phyloP scores from a whole-genome alignment of 371 early-diverging fungal genomes.

The Mucor velutinosus region DNA sequence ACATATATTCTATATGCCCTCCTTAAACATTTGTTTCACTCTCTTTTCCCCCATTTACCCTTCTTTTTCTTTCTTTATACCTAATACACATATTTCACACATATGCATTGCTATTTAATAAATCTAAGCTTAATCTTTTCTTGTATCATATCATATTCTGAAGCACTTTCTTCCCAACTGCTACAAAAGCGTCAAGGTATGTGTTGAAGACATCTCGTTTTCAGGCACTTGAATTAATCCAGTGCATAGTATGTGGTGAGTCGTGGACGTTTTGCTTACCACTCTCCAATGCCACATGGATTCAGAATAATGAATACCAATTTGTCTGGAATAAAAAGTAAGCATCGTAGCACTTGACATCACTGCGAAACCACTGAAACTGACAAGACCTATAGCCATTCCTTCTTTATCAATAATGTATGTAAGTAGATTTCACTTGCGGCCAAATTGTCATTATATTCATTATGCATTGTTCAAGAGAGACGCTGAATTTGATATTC shows the following conservation, averaged over 20 bases:
- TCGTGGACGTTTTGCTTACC: slow-evolving; percentile 24
- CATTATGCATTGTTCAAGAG: not conserved
- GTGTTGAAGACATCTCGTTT: too few species aligned
- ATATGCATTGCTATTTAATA: not conserved
- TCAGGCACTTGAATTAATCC: not conserved
- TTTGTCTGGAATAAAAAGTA: slow-evolving; percentile 33
- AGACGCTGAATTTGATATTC: slow-evolving; percentile 5
- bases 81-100: not conserved
- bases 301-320: slow-evolving; percentile 19
- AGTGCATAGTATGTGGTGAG: slow-evolving; percentile 8
- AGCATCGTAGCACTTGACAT: not conserved
- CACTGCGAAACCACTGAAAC: not conserved
- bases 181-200: slow-evolving; percentile 7
- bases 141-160: not conserved
- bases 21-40: not conserved
- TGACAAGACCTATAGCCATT: not conserved
- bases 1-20: not conserved
- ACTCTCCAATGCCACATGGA: slow-evolving; percentile 19
- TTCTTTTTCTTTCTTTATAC: not conserved
- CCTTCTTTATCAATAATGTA: slow-evolving; percentile 19
- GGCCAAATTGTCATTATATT: too few species aligned
- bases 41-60: not conserved
- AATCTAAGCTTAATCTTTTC: not conserved
- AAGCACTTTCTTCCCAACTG: not conserved
- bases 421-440: not conserved